Base-by-base conservation (phyloP, 208 protist species). In the Porcisia deanei region DNA sequence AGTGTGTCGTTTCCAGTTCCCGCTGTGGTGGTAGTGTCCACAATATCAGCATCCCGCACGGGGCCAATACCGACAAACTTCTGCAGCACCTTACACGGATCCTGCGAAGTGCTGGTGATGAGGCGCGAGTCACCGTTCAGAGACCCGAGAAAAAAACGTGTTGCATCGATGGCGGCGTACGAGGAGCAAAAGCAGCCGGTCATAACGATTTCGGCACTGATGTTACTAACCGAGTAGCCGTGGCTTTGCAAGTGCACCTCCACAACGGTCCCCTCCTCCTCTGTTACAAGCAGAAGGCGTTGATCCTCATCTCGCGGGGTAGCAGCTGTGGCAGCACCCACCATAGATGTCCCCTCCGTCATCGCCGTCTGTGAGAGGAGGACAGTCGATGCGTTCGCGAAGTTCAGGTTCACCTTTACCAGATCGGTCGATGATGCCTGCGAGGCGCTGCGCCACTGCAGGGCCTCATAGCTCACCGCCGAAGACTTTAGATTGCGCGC, bases 191-290 rank as follows among this genome's bases (percentile, higher is more conserved):
- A 90, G 76, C 85, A 95, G 59, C 86, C 90, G 22, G 85, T 86
- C 61, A 84, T 84, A 43, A 91, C 71, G 18, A 97, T 87, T 57
- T 70, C 60, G 7, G 81, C 74, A 2, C 39, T 65, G 47, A 95
- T 80, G n/a, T 61, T 30, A 57, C 76, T 79, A 18, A 97, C 89
- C 10, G 77, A 72, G 80, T 91, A 85, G 4, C 87, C 89, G 47
- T 94, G 84, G 8, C 86, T 73, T 3, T 71, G 16, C 49, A 96
- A 54, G 12, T 61, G 57, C 30, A 97, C 71, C 14, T 88, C 74
- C 9, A 91, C 67, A 25, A 94, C 85, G 1, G 91, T 94, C 49
- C 93, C 93, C 10, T 94, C 88, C 20, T 91, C 86, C 80, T 97
- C 90, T 20, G 87, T 93, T 1, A 96, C 69, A 10, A 87, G 65